Base-by-base conservation (phyloP, 2,329 filamentous ascomycete species). In the Lachnellula arida region DNA sequence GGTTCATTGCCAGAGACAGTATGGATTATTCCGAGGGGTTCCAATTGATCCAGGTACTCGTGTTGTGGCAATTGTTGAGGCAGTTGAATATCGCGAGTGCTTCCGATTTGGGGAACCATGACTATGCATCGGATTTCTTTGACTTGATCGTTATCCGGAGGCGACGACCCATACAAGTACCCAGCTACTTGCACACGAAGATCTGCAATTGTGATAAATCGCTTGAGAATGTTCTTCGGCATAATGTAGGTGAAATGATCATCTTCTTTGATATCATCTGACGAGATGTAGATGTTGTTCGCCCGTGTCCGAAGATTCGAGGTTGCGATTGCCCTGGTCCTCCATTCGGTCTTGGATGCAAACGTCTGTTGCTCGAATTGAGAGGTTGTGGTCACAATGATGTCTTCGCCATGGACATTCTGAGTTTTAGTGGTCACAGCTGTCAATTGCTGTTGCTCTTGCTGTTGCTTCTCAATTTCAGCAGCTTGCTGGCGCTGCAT, bases 281-380 rank as follows among this genome's bases (percentile, higher is more conserved):
- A 94, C 7, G 94, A 96, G 65, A 99, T 95, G 73, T 97, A 99
- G 68, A 99, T 96, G 74, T 99, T 97, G 81, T 97, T 99, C 49
- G 94, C 85, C 63, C 94, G 82, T 48, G 92, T 97, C 46, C 93
- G 87, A 61, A 99, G 77, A 72, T 99, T 99, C 23, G 92, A 95
- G 2, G 94, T 96, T 8, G 94, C 95, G 69, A 99, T 97, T 34
- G 94, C 94, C 63, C 95, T 81, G 11, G 94, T 99, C 52, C 94
- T 89, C 94, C 94, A 99, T 70, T 99, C 94, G 0, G 94, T 99
- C 83, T 97, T 97, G 17, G 93, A 97, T 11, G 93, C 92, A 71
- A 99, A 99, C 0, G 92, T 93, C 71, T 96, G 90, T 74, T 97
- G 92, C 75, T 99, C 94, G 67, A 96, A 99, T 69, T 97, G 90